Evolutionary conservation across 352 stramenopile species (phyloP).

Genomic region (Pythium brachiatum): DNA sequence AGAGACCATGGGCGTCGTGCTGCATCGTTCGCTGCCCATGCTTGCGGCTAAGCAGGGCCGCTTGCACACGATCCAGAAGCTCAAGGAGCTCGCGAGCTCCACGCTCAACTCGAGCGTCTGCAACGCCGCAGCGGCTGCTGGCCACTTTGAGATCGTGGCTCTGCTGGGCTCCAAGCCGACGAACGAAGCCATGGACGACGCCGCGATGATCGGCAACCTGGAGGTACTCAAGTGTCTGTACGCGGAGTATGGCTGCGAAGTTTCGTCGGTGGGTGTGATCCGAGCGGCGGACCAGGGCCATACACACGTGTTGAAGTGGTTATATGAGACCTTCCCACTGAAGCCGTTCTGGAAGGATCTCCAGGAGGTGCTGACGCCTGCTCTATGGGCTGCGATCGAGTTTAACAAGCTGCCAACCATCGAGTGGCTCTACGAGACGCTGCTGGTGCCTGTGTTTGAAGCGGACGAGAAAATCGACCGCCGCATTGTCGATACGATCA

Average conservation of each 20-base stretch:
- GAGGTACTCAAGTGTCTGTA: slow-evolving; percentile 21
- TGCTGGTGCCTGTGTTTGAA: neutral
- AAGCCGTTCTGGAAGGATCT: slow-evolving; percentile 28
- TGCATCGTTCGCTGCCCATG: slow-evolving; percentile 15
- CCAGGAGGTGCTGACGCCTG: slow-evolving; percentile 6
- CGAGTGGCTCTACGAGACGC: slow-evolving; percentile 27
- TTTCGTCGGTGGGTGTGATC: slow-evolving; percentile 6
- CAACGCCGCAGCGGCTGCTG: slow-evolving; percentile 15
- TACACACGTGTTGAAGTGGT: slow-evolving; percentile 5
- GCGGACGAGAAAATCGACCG: neutral
- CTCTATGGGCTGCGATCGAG: slow-evolving; percentile 12
- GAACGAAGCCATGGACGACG: slow-evolving; percentile 32
- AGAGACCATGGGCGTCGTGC: slow-evolving; percentile 5
- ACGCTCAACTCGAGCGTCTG: neutral
- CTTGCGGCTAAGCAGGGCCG: slow-evolving; percentile 25
- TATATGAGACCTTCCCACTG: neutral
- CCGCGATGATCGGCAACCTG: slow-evolving; percentile 28
- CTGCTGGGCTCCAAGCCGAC: slow-evolving; percentile 19
- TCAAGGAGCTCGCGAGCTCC: slow-evolving; percentile 5
- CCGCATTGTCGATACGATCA: slow-evolving; percentile 1
- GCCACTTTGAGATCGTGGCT: slow-evolving; percentile 23
- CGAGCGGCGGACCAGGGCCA: slow-evolving; percentile 19
- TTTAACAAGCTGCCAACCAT: slow-evolving; percentile 12
- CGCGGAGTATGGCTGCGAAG: neutral
- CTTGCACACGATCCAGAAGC: slow-evolving; percentile 20